Percentiles rank a stretch among this genome's conserved stretches.
phyloP scores from a whole-genome alignment of 2,329 filamentous ascomycete genomes.

The Fusarium sp. region DNA sequence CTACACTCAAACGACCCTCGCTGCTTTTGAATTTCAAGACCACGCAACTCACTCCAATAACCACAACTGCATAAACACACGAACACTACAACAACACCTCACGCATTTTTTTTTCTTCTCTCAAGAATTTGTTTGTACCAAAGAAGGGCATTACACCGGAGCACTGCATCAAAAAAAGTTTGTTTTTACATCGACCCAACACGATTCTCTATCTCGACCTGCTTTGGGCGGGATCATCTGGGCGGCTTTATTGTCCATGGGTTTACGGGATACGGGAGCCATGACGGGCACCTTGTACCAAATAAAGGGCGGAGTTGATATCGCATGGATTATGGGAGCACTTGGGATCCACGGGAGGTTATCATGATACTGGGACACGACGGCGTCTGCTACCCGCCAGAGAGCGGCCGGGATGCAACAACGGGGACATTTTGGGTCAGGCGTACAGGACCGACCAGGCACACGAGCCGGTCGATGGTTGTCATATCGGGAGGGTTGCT shows the following conservation, averaged over 20 bases:
- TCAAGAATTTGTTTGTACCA: slow-evolving; percentile 55
- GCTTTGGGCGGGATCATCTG: slow-evolving; percentile 35
- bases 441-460: slow-evolving; percentile 44
- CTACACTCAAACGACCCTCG: slow-evolving; percentile 16
- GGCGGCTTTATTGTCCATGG: slow-evolving; percentile 41
- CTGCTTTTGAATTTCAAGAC: slow-evolving; percentile 27
- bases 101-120: slow-evolving; percentile 36
- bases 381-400: slow-evolving; percentile 29
- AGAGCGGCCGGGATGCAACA: slow-evolving; percentile 29
- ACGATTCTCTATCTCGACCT: slow-evolving; percentile 36
- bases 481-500: slow-evolving; percentile 39
- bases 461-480: slow-evolving; percentile 39
- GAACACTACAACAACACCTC: slow-evolving; percentile 35
- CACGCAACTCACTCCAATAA: slow-evolving; percentile 50
- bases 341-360: slow-evolving; percentile 42
- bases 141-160: slow-evolving; percentile 61
- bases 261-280: slow-evolving; percentile 41
- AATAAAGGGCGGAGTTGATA: slow-evolving; percentile 47
- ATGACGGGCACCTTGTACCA: slow-evolving; percentile 47
- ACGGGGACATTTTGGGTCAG: slow-evolving; percentile 38
- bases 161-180: slow-evolving; percentile 62
- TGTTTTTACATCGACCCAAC: slow-evolving; percentile 41
- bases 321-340: slow-evolving; percentile 50
- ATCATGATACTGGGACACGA: slow-evolving; percentile 50
- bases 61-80: slow-evolving; percentile 33